Evolutionary conservation across 805 yeast species (phyloP).

Genomic region (Saturnispora gosingensis): DNA sequence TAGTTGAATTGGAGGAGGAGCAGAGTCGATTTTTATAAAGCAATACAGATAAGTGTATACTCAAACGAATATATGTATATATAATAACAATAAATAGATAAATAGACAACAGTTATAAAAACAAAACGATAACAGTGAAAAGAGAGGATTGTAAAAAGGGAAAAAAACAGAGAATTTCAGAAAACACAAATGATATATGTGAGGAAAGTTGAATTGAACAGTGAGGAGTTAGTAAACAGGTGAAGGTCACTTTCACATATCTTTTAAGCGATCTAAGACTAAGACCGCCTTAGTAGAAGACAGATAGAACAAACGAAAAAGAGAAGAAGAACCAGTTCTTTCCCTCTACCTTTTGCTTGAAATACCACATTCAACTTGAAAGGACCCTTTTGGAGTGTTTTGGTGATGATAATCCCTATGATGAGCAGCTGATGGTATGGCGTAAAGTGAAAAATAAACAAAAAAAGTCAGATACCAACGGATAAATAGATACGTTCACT

Average conservation of each 20-base stretch:
- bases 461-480: background rate
- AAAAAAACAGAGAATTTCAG: background rate
- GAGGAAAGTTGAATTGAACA: background rate
- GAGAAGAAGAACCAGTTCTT: background rate
- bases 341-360: background rate
- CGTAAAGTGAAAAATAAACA: background rate
- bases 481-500: background rate
- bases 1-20: slow-evolving; percentile 6
- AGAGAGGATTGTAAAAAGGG: background rate
- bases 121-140: background rate
- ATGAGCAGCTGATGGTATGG: background rate
- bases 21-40: background rate
- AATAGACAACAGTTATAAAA: background rate
- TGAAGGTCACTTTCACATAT: background rate
- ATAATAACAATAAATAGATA: slow-evolving; percentile 1
- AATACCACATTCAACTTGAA: background rate
- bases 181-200: background rate
- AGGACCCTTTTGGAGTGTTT: background rate
- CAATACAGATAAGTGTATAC: background rate
- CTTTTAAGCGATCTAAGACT: background rate
- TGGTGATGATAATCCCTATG: background rate
- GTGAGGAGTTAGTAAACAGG: background rate
- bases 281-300: background rate
- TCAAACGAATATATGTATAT: background rate
- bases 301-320: background rate